Evolutionary conservation across 2,329 filamentous ascomycete genomes (phyloP).

Genomic region (Stemphylium beticola): DNA sequence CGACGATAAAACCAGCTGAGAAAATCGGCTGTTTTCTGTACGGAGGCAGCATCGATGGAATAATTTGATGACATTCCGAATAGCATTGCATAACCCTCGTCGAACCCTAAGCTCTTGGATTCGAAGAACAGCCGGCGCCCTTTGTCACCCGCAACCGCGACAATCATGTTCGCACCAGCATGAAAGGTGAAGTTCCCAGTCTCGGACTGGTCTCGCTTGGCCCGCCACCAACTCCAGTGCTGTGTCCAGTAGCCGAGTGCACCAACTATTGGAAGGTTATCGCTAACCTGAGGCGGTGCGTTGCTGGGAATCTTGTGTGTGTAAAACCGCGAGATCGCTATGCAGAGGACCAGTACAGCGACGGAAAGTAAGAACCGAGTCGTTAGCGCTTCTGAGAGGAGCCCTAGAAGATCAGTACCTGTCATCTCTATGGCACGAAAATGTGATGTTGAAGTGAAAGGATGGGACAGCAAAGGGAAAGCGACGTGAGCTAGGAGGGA

Average conservation of each 20-base stretch:
- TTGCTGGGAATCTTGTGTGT: slow-evolving; percentile 21
- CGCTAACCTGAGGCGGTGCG: slow-evolving; percentile 27
- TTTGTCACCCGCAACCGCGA: slow-evolving; percentile 54
- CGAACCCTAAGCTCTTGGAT: slow-evolving; percentile 52
- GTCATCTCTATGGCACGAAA: too few species aligned
- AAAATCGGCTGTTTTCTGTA: slow-evolving; percentile 18
- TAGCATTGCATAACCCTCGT: slow-evolving; percentile 48
- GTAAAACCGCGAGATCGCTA: too few species aligned
- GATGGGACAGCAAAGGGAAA: too few species aligned
- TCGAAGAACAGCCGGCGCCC: slow-evolving; percentile 56
- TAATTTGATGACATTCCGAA: slow-evolving; percentile 28
- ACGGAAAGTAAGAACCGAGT: too few species aligned
- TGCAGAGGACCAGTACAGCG: too few species aligned
- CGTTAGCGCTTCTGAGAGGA: too few species aligned
- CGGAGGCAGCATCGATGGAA: slow-evolving; percentile 15
- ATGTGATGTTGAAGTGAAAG: too few species aligned
- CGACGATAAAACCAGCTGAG: slow-evolving; percentile 32
- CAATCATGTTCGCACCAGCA: slow-evolving; percentile 54
- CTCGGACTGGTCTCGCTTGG: slow-evolving; percentile 37
- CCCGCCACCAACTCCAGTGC: slow-evolving; percentile 54
- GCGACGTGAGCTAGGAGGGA: too few species aligned
- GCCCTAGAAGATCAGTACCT: too few species aligned
- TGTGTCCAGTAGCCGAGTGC: slow-evolving; percentile 55
- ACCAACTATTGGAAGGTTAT: slow-evolving; percentile 52
- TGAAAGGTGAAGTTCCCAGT: slow-evolving; percentile 59